Evolutionary conservation across 139 green algal species (phyloP), one percentile per base, ranked within the genome.

Genomic region (Trebouxia sp.): DNA sequence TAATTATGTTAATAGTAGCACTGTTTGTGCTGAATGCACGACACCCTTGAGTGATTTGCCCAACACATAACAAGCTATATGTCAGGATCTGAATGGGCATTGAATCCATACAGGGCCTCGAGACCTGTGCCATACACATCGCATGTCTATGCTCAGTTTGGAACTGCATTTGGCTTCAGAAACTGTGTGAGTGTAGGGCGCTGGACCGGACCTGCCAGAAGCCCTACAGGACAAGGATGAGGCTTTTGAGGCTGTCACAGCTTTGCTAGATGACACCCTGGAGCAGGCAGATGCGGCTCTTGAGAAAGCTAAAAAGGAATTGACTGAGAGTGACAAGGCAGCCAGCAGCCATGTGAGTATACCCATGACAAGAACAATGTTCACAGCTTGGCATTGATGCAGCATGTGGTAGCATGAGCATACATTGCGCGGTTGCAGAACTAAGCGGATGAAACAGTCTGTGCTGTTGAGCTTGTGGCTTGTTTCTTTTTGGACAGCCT

Each of bases 281-380:
- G 88, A 92, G 72, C 53, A 58, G 0, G 65, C 90, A 32, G 88
- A 94, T 38, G 79, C 66, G 32, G 83, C 90, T 1, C 43, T 93
- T 50, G 88, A 87, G 12, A 76, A 48, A 14, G 84, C 76, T 2
- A 78, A 76, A 62, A 30, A 51, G 17, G 67, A 62, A 6, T 42
- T 75, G 5, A 32, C 83, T 58, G 39, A 66, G 7, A 38, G 22
- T 5, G 50, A 69, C 39, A 69, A 30, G 24, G 24, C 26, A 26
- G 58, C 41, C 20, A 39, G 4, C 42, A 77, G 69, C n/a, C n/a
- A 77, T 39, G 69, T 53, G 9, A 5, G 15, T 30, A 0, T 38
- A 7, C 15, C 1, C 8, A n/a, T 4, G 8, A 6, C 35, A 47
- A n/a, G 12, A 41, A 8, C 45, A 65, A 17, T 32, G 41, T n/a